Percentiles rank a stretch among this genome's conserved stretches.
Evolutionary conservation across 176 grass and related monocot genomes (phyloP).

Genomic region (Bothriochloa decipiens): DNA sequence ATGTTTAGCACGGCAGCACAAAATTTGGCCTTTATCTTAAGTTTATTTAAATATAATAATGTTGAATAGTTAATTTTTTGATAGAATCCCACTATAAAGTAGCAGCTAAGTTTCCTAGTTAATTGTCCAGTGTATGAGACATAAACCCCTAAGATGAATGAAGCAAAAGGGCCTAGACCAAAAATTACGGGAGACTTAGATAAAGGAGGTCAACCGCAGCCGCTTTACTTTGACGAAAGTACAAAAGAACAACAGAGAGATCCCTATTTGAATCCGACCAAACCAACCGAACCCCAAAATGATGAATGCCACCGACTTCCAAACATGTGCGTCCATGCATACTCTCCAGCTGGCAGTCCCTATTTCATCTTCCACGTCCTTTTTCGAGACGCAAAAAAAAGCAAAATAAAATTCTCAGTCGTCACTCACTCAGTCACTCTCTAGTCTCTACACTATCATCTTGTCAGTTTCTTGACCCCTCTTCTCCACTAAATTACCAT

Average conservation of each 20-base stretch:
- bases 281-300: conserved; percentile 30
- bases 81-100: not conserved
- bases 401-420: not conserved
- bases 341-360: conserved; percentile 28
- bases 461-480: not conserved
- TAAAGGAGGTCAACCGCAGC: conserved; percentile 11
- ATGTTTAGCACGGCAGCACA: no score
- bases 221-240: conserved; percentile 21
- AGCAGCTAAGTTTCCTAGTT: not conserved
- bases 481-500: conserved; percentile 15
- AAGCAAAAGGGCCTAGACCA: not conserved
- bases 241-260: conserved; percentile 1
- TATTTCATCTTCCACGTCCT: conserved; percentile 18
- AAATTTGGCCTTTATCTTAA: not conserved
- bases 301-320: conserved; percentile 9
- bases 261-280: conserved; percentile 52
- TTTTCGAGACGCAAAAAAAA: conserved; percentile 45
- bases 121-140: not conserved
- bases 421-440: not conserved
- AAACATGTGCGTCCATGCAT: conserved; percentile 17
- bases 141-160: not conserved
- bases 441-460: not conserved
- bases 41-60: not conserved
- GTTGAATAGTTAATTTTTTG: not conserved
- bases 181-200: not conserved